phyloP scores from a whole-genome alignment of 1,284 basidiomycete genomes.

The Grifola frondosa region DNA sequence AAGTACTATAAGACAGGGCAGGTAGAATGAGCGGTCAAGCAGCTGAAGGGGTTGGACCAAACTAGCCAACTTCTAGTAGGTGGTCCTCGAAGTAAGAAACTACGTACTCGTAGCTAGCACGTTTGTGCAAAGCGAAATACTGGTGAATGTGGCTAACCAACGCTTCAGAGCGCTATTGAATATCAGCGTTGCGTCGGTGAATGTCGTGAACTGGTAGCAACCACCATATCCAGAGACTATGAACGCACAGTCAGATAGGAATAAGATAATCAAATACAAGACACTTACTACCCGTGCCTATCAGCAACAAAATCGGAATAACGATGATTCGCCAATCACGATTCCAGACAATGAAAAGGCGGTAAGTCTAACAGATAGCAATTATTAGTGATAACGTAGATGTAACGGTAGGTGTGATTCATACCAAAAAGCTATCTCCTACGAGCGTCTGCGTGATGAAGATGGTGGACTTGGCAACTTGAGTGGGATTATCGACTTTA shows the following conservation, averaged over 20 bases:
- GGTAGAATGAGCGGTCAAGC: no score
- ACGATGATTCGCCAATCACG: not conserved
- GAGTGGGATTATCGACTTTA: constrained; percentile 3
- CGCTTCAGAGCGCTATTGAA: not conserved
- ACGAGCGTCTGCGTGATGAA: constrained; percentile 11
- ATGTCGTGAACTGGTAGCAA: not conserved
- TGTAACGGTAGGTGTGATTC: not conserved
- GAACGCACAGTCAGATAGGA: not conserved
- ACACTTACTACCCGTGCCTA: constrained; percentile 2
- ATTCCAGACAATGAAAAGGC: constrained; percentile 6
- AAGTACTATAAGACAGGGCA: no score
- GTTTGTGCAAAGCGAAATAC: constrained; percentile 9
- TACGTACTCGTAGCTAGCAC: constrained; percentile 2
- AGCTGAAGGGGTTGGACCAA: no score
- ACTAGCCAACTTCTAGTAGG: no score
- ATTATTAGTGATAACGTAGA: not conserved
- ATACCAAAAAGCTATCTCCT: constrained; percentile 10
- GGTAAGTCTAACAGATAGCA: constrained; percentile 7
- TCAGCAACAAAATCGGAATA: not conserved
- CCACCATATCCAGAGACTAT: constrained; percentile 3
- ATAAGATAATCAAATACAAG: not conserved
- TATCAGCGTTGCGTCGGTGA: not conserved
- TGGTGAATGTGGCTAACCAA: constrained; percentile 1
- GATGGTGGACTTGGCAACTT: constrained; percentile 3
- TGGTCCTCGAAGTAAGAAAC: no score